Conservation (phyloP, 2,329 filamentous ascomycete species). For the Mariannaea sp. region DNA sequence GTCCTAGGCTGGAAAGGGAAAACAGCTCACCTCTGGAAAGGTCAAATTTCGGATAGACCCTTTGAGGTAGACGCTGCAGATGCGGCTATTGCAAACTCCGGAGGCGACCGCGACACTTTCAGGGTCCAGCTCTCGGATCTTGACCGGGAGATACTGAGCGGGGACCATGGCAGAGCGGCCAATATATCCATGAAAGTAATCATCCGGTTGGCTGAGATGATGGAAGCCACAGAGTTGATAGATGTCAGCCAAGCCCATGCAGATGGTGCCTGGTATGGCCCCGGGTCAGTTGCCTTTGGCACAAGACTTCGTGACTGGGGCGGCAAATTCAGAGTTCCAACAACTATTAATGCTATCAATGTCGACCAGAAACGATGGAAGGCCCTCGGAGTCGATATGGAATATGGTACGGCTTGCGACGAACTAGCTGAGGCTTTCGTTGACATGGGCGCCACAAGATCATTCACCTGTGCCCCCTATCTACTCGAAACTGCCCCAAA, state of each 20-base stretch:
- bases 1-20: too few relatives aligned
- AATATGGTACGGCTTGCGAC: conserved; percentile 20
- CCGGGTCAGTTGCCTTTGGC: conserved; percentile 21
- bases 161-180: conserved; percentile 22
- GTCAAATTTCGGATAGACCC: conserved; percentile 26
- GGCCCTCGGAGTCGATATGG: conserved; percentile 12
- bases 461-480: conserved; percentile 32
- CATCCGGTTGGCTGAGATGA: conserved; percentile 23
- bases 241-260: conserved; percentile 26
- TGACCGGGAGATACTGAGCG: conserved; percentile 15
- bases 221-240: conserved; percentile 23
- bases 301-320: conserved; percentile 23
- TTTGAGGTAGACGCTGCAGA: conserved; percentile 4
- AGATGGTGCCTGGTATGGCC: conserved; percentile 35
- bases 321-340: conserved; percentile 23
- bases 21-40: too few relatives aligned
- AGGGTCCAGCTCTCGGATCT: conserved; percentile 11
- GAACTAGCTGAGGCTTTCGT: conserved; percentile 20
- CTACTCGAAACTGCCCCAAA: conserved; percentile 23
- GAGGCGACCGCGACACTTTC: background rate
- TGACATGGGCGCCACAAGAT: conserved; percentile 24
- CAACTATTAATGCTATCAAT: conserved; percentile 26
- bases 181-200: conserved; percentile 21
- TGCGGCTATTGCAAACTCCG: background rate
- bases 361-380: conserved; percentile 30